Base-by-base conservation (phyloP, 2,329 filamentous ascomycete species). In the Diplodia intermedia region DNA sequence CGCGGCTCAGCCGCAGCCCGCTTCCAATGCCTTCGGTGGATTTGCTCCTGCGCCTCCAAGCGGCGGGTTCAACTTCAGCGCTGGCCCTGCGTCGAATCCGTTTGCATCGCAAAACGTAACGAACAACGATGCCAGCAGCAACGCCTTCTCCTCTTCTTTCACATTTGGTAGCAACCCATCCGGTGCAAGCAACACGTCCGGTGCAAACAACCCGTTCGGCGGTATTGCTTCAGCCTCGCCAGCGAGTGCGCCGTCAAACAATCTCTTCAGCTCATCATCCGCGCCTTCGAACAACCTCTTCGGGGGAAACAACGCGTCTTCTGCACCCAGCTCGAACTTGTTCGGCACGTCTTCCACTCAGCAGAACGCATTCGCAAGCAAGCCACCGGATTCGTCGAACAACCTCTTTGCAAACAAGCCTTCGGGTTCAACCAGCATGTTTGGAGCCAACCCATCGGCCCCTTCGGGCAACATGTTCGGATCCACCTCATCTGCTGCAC, bases 21-120 rank as follows among this genome's bases (percentile, higher is more conserved):
- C 54, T 7, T 15, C 20, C 33, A 67, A 68, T 23, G 14, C 38
- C 2, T 43, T 55, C 47, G 15, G n/a, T 12, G 23, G 38, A 18
- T 68, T 63, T n/a, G 8, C 57, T 6, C 66, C 66, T 47, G 18
- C 66, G 36, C 53, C 53, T 14, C 65, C 65, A 8, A 57, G 38
- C 23, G 65, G 65, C 11, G 20, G 40, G 20, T 76, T 77, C 71
- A 74, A 74, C 69, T 77, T 78, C 69, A 72, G 72, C 4, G 71
- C 65, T 36, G 52, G 40, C 1, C 49, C 63, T 23, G 50, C 47
- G 6, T 18, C 62, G 1, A 56, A 56, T 29, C 52, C 63, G 31
- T 66, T 66, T 52, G 14, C 33, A 15, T 43, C 72, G 72, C 61
- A 15, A 74, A 79, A 67, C 78, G 77, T 53, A 72, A 73, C 14